Evolutionary conservation across 2,329 filamentous ascomycete species (phyloP).

Genomic region (Xenoacremonium recifei): DNA sequence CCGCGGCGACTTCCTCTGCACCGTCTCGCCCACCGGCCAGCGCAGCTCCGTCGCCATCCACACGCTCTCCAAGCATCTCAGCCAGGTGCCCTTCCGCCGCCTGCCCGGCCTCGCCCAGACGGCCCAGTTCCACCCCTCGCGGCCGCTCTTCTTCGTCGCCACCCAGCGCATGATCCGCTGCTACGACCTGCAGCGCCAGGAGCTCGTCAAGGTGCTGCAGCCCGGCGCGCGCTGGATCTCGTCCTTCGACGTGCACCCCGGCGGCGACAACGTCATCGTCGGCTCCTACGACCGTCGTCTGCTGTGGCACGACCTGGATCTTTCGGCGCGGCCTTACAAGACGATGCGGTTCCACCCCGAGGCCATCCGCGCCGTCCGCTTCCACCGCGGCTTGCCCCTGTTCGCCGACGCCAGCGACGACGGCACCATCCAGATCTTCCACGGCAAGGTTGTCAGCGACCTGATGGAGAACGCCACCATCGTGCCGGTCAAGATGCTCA

Average conservation of each 20-base stretch:
- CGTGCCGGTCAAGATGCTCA: constrained; percentile 91
- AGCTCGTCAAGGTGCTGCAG: constrained; percentile 88
- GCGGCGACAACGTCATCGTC: constrained; percentile 90
- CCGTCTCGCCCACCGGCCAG: constrained; percentile 79
- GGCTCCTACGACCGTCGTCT: constrained; percentile 92
- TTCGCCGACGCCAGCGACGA: constrained; percentile 97
- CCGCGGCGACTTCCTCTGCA: constrained; percentile 90
- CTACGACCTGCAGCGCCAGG: constrained; percentile 90
- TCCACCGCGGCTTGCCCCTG: constrained; percentile 78
- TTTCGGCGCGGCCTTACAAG: constrained; percentile 89
- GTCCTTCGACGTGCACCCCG: constrained; percentile 87
- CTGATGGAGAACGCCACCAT: constrained; percentile 96
- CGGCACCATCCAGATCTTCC: constrained; percentile 92
- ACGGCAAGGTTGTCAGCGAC: constrained; percentile 91
- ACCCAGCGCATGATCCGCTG: constrained; percentile 90
- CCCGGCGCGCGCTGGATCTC: constrained; percentile 94
- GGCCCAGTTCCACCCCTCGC: constrained; percentile 90
- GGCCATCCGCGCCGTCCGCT: constrained; percentile 86
- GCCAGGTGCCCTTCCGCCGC: constrained; percentile 87
- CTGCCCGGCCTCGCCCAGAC: constrained; percentile 76
- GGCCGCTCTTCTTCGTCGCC: constrained; percentile 92
- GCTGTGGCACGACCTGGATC: constrained; percentile 94
- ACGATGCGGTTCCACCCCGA: constrained; percentile 92
- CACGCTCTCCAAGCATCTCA: constrained; percentile 90
- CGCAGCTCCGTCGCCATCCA: constrained; percentile 87